Conservation (phyloP, 768 basidiomycete species). For the Filobasidium wieringae region DNA sequence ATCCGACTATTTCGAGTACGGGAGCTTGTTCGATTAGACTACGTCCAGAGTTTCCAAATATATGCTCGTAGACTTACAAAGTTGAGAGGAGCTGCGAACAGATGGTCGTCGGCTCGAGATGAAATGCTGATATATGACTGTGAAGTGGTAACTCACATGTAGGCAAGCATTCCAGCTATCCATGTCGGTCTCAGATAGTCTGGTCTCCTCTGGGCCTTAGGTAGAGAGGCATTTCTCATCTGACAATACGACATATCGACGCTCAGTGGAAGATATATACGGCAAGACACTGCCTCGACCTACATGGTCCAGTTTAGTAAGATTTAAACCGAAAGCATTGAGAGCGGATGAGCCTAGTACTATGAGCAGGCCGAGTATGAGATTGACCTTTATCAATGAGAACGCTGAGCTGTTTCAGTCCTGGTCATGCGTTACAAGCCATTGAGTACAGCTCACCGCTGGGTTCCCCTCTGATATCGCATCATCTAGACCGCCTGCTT, state of each 20-base stretch:
- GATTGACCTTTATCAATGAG: constrained; percentile 10
- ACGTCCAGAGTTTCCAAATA: no score
- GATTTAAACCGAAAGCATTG: constrained; percentile 59
- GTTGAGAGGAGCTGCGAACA: constrained; percentile 53
- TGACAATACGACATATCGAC: constrained; percentile 24
- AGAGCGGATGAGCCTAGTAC: constrained; percentile 59
- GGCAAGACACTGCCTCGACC: constrained; percentile 27
- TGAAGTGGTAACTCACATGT: constrained; percentile 54
- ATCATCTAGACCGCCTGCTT: background rate
- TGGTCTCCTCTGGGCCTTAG: constrained; percentile 57
- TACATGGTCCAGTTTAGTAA: constrained; percentile 88
- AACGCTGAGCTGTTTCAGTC: background rate
- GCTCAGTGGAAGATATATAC: background rate
- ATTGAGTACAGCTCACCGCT: background rate
- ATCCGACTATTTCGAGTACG: constrained; percentile 14
- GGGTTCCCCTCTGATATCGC: background rate
- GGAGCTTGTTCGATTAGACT: no score
- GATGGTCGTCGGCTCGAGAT: constrained; percentile 49
- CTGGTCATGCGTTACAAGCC: background rate
- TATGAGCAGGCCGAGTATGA: constrained; percentile 54
- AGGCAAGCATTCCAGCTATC: constrained; percentile 81
- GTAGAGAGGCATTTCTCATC: constrained; percentile 63
- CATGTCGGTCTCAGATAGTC: constrained; percentile 79
- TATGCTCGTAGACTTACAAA: no score
- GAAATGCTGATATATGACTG: no score